Base-by-base conservation (phyloP, 169 alveolate species). In the Plasmodium vivax region DNA sequence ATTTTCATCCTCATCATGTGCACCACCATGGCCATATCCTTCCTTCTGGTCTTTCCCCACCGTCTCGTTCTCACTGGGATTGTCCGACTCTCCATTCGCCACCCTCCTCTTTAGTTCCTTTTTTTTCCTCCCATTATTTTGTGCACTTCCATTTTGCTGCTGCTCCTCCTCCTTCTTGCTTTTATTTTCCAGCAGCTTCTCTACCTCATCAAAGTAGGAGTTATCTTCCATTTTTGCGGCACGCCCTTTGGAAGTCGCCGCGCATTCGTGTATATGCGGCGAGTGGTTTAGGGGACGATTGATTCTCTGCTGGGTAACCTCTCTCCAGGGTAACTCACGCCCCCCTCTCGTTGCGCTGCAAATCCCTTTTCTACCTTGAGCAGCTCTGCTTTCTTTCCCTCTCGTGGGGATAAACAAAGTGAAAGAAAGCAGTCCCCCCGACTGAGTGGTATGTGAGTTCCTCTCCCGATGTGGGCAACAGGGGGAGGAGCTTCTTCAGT, bases 191-290 rank as follows among this genome's bases (percentile, higher is more conserved):
- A 90, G 56, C 9, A 81, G 43, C 27, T 77, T 88, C 72, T 90
- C 94, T 80, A 80, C 90, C 82, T 80, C 94, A 62, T 90, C 94
- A 90, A 90, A 90, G 73, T 90, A 81, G 30, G 82, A 58, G 45
- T 90, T 79, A 27, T 62, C 87, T 72, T 87, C 90, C 84, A 68
- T 73, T 41, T 75, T 75, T n/a, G 6, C 16, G 14, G 3, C 83
- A 75, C 34, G 8, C 56, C 45, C 6, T 68, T 68, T 36, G 27
- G 8, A 68, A 5, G 38, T 68, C 27, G 27, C 77, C 77, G 27
- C 77, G 38, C 41, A 10, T 68, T 38, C 38, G 27, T 68, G 27
- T 68, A 68, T 68, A 27, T 68, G n/a, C 27, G 27, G 27, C 27
- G 27, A 23, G 0, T 23, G 0, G 0, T 23, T 23, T 23, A 23